Base-by-base conservation (phyloP, 2,329 filamentous ascomycete genomes). In the Aureobasidium sp. region DNA sequence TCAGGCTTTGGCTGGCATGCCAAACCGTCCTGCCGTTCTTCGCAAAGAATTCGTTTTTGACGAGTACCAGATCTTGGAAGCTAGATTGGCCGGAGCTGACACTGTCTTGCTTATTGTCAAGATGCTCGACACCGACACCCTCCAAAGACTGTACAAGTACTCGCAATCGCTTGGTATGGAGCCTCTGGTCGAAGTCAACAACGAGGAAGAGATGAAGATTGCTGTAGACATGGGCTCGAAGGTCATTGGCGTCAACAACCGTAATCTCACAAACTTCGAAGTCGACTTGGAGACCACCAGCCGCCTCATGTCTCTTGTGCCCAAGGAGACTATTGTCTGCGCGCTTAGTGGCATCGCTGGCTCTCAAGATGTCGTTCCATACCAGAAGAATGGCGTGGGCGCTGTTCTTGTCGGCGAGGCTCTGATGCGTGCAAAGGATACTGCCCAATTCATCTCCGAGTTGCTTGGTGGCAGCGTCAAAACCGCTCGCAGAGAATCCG, bases 21-120 rank as follows among this genome's bases (percentile, higher is more conserved):
- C 88, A 1, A 94, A 96, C 66, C 80, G 93, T 49, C 94, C 93
- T 2, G 94, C 91, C 2, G 80, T 98, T 11, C 74, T 98, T 25
- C 84, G 94, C 21, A 98, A 98, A 67, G 93, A 98, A 62, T 98
- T 98, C 64, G 83, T 98, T 35, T 98, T 97, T 64, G 90, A 97
- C 40, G 90, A 97, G 67, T 98, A 98, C 66, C 93, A 98, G 69
- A 97, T 98, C 51, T 77, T 98, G 6, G 93, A 98, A 70, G 93
- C 90, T 24, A 80, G 94, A 42, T 74, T 98, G 53, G 90, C 91
- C 11, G 93, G 93, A 59, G 93, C 93, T 6, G 91, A 98, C 69
- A 96, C 91, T 0, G 85, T 98, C 16, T 76, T 98, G 22, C 79
- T 98, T 17, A 98, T 98, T 61, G 93, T 98, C 48, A 98, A 98